Conservation (phyloP, 1,139 yeast genomes). For the Scheffersomyces titani region DNA sequence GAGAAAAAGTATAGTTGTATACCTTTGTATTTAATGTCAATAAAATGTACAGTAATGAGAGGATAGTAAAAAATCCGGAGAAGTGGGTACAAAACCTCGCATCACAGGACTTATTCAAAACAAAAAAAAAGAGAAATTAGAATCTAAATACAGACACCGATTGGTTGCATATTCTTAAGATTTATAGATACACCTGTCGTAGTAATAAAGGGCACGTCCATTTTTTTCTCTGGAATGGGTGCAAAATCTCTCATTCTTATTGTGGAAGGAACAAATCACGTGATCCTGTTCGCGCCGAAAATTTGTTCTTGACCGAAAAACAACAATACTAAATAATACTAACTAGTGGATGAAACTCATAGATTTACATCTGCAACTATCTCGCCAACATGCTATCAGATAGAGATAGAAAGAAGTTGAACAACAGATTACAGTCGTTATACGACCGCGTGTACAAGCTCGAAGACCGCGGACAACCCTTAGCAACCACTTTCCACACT, state of each 20-base stretch:
- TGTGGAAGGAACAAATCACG: too few relatives aligned
- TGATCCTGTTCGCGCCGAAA: neutral
- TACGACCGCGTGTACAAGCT: slow-evolving; percentile 45
- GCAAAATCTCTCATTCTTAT: slow-evolving; percentile 4
- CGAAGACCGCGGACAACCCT: slow-evolving; percentile 43
- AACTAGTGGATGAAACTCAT: neutral
- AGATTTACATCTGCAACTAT: neutral
- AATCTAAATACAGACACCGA: too few relatives aligned
- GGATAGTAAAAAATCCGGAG: neutral
- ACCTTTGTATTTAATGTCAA: neutral
- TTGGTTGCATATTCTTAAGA: too few relatives aligned
- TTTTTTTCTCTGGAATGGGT: slow-evolving; percentile 14
- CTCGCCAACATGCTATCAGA: slow-evolving; percentile 24
- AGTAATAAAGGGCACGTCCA: too few relatives aligned
- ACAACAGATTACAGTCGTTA: slow-evolving; percentile 37
- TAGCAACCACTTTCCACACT: slow-evolving; percentile 51
- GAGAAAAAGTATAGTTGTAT: neutral
- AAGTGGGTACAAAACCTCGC: neutral
- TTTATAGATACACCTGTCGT: slow-evolving; percentile 16
- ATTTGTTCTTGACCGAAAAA: slow-evolving; percentile 3
- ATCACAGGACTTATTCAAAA: too few relatives aligned
- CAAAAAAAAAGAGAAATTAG: too few relatives aligned
- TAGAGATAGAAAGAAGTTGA: slow-evolving; percentile 42
- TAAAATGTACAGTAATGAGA: neutral
- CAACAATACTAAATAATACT: slow-evolving; percentile 2